A percentile compares a stretch with the other conserved stretches of the same genome.
These are phyloP conservation scores for Parathielavia appendiculata DNA, from an alignment of 495 filamentous ascomycete genomes.

Conservation along the genomic window DNA sequence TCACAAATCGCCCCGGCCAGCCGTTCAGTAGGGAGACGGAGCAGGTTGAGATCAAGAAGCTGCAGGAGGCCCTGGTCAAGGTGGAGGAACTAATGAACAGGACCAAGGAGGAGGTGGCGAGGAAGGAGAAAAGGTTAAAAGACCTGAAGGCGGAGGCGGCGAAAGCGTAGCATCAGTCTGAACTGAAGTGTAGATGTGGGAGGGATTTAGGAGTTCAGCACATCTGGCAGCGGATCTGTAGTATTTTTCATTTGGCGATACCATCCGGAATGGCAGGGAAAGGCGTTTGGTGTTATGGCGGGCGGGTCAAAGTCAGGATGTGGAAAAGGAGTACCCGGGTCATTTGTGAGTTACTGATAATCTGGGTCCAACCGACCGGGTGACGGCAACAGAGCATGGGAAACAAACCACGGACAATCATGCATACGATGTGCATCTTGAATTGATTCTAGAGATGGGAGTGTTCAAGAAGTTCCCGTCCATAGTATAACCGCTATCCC, in stretches of 20 bases:
- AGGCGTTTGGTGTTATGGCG: constrained; percentile 6
- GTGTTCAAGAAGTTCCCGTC: constrained; percentile 14
- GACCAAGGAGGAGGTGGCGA: constrained; percentile 58
- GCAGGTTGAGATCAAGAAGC: constrained; percentile 62
- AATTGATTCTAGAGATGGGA: constrained; percentile 20
- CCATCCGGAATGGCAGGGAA: neutral
- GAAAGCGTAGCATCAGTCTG: constrained; percentile 2
- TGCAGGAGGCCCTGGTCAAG: constrained; percentile 64
- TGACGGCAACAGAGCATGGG: neutral
- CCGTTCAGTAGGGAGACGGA: constrained; percentile 74
- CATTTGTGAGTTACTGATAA: neutral
- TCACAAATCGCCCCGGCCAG: constrained; percentile 55
- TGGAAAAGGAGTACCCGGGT: neutral
- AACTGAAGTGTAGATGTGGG: neutral
- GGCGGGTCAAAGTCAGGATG: neutral
- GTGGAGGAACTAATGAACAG: constrained; percentile 59
- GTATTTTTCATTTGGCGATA: neutral
- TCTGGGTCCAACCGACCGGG: too few species aligned
- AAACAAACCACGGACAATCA: neutral
- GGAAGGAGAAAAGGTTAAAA: constrained; percentile 50
- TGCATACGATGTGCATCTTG: too few species aligned
- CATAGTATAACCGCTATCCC: constrained; percentile 21
- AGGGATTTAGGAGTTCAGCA: neutral
- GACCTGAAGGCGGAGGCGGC: constrained; percentile 38
- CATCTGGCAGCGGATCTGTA: constrained; percentile 1